Evolutionary conservation across 2,329 filamentous ascomycete species (phyloP).

Genomic region (Cercospora janseana): DNA sequence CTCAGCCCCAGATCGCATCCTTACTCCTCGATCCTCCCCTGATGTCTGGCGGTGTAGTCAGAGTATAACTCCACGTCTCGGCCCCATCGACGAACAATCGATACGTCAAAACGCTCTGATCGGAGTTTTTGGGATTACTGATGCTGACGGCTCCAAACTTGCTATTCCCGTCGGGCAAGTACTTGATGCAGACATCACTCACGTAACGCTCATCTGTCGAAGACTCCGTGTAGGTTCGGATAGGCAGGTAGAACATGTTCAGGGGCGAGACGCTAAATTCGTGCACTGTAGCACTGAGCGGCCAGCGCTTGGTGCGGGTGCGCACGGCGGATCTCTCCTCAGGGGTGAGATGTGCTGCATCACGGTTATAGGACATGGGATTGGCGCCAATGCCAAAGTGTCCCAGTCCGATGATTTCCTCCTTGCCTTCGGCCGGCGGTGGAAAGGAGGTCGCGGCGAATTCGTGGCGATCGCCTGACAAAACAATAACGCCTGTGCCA

Average conservation of each 20-base stretch:
- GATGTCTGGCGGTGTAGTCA: constrained; percentile 45
- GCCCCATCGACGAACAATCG: constrained; percentile 77
- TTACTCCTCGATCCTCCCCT: constrained; percentile 44
- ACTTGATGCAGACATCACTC: constrained; percentile 80
- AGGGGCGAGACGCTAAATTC: constrained; percentile 91
- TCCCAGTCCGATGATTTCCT: constrained; percentile 34
- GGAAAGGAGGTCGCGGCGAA: constrained; percentile 83
- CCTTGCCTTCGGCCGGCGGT: constrained; percentile 53
- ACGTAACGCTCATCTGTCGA: constrained; percentile 57
- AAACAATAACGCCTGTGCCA: constrained; percentile 74
- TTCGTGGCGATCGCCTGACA: constrained; percentile 94
- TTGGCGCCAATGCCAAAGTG: constrained; percentile 28
- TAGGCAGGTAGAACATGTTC: constrained; percentile 88
- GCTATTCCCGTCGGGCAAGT: constrained; percentile 78
- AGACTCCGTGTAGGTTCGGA: constrained; percentile 74
- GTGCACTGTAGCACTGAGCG: constrained; percentile 65
- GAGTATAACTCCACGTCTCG: constrained; percentile 67
- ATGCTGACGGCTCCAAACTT: constrained; percentile 88
- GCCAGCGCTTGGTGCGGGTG: constrained; percentile 50
- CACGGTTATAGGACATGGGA: constrained; percentile 12
- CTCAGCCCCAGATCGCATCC: constrained; percentile 48
- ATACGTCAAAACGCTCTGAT: constrained; percentile 74
- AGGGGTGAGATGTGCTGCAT: constrained; percentile 18
- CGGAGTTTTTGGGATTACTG: constrained; percentile 60
- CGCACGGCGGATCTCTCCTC: constrained; percentile 20